phyloP scores from a whole-genome alignment of 495 filamentous ascomycete genomes.

The Parathielavia appendiculata region DNA sequence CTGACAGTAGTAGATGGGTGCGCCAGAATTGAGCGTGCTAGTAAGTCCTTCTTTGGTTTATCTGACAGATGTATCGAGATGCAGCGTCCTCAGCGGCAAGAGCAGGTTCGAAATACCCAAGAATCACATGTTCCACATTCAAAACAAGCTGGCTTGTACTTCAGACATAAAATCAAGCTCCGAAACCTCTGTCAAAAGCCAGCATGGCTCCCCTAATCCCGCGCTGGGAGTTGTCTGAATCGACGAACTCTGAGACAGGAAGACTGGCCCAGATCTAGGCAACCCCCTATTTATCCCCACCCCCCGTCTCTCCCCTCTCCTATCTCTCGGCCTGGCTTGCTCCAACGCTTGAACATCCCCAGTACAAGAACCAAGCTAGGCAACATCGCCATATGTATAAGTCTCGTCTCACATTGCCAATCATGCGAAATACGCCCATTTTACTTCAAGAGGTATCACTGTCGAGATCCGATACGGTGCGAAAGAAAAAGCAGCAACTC shows the following conservation, averaged over 20 bases:
- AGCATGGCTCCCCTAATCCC: not conserved
- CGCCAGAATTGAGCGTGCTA: too few relatives aligned
- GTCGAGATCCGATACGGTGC: constrained; percentile 29
- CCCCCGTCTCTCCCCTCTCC: not conserved
- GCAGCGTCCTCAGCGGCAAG: too few relatives aligned
- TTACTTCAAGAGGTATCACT: constrained; percentile 37
- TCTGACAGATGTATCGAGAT: too few relatives aligned
- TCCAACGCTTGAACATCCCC: not conserved
- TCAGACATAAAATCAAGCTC: not conserved
- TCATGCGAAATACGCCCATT: constrained; percentile 19
- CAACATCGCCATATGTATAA: constrained; percentile 6
- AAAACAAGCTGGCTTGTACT: not conserved
- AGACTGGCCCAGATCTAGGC: not conserved
- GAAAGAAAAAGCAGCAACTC: constrained; percentile 26
- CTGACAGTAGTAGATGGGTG: too few relatives aligned
- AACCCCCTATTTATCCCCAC: not conserved
- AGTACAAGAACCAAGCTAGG: not conserved
- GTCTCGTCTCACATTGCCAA: constrained; percentile 15
- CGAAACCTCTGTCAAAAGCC: not conserved
- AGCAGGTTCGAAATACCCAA: not conserved
- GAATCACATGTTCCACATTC: not conserved
- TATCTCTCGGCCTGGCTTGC: not conserved
- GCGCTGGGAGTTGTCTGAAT: constrained; percentile 7
- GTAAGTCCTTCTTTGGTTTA: too few relatives aligned
- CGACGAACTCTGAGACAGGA: constrained; percentile 1